Base-by-base conservation (phyloP, 1,139 yeast genomes). In the Candida dubliniensis region DNA sequence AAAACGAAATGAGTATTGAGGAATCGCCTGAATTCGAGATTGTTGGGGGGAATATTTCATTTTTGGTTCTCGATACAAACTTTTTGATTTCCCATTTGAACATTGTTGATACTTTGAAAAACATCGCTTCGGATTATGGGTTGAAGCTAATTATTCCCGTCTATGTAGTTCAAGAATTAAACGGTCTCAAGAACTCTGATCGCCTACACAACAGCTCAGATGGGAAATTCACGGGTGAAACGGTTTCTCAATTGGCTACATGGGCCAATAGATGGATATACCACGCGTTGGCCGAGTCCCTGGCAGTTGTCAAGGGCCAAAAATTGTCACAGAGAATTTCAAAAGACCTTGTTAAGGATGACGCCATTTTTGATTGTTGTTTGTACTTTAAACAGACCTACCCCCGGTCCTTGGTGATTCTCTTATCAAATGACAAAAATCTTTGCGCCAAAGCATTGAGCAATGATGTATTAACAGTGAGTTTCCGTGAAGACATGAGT, bases 331-430 rank as follows among this genome's bases (percentile, higher is more conserved):
- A 90, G 56, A 64, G 69, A 33, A 46, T 82, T 9, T 54, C 80
- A 67, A 41, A 48, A 33, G 42, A 58, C 6, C 60, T 81, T 1
- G 49, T 48, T 0, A 84, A 87, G 45, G 98, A 91, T 60, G 96
- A 90, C 55, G 77, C 96, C 0, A 90, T 91, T 48, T 63, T 90
- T 31, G 97, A 91, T 62, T 89, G 96, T 59, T 86, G 96, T 55
- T 56, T 85, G 26, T 90, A 76, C 57, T 82, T 83, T 48, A 73
- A 77, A 49, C 62, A 71, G 18, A 59, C 60, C 43, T 48, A 61
- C 60, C 59, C 73, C 11, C 48, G 58, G 13, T 67, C 74, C 36
- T 66, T 88, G 41, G 84, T 84, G 4, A 76, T 89, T 4, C 62
- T 87, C 29, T 56, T 89, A 42, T 84, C 96, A 0, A 87, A 90